phyloP scores from a whole-genome alignment of 2,329 filamentous ascomycete species.

The Ceratocystiopsis sp. region DNA sequence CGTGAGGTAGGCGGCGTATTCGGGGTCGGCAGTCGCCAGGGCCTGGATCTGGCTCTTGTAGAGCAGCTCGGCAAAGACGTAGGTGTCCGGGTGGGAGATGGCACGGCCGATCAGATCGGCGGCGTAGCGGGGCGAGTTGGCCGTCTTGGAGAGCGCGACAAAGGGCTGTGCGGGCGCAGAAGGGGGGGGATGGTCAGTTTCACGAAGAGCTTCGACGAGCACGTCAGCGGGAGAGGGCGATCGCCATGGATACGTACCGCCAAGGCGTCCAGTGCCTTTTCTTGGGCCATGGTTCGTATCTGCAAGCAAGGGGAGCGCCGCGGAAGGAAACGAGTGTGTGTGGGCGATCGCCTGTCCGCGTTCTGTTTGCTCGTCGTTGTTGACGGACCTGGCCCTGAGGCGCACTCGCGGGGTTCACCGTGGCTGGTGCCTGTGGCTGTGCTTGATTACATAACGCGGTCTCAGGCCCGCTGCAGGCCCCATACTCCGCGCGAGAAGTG shows the following conservation, averaged over 20 bases:
- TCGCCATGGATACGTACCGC: constrained; percentile 26
- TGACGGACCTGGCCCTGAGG: neutral
- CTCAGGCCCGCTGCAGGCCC: no score
- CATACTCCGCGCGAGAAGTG: no score
- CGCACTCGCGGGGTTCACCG: no score
- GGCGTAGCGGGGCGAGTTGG: constrained; percentile 66
- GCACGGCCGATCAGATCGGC: constrained; percentile 76
- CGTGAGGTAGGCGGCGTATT: constrained; percentile 46
- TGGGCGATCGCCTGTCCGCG: no score
- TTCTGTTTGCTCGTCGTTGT: neutral
- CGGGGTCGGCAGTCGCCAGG: constrained; percentile 36
- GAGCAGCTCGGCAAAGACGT: constrained; percentile 87
- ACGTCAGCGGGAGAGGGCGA: no score
- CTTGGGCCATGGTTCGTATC: constrained; percentile 49
- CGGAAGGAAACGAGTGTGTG: no score
- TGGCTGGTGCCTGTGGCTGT: no score
- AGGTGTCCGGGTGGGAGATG: constrained; percentile 79
- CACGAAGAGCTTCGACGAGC: no score
- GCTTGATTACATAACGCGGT: no score
- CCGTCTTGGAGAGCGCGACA: constrained; percentile 72
- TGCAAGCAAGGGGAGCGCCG: neutral
- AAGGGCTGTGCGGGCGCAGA: constrained; percentile 47
- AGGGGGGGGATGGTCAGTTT: neutral
- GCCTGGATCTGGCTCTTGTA: constrained; percentile 62
- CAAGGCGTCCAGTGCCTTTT: constrained; percentile 45